phyloP scores from a whole-genome alignment of 768 basidiomycete genomes.

The Pisolithus microcarpus region DNA sequence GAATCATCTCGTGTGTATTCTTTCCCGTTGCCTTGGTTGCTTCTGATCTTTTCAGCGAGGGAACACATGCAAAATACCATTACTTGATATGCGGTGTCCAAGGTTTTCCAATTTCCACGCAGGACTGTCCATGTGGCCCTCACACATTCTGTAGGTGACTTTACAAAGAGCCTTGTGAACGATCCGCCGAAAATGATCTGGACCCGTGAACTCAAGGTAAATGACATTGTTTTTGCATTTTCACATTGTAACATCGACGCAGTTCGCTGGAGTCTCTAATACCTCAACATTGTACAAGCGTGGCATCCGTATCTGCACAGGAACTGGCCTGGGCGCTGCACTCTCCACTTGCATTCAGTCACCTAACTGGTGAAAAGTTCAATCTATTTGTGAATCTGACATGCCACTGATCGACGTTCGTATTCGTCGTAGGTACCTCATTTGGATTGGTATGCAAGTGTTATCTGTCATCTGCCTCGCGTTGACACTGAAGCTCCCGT shows the following conservation, averaged over 20 bases:
- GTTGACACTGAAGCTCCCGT: constrained; percentile 11
- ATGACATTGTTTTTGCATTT: neutral
- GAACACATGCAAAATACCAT: constrained; percentile 65
- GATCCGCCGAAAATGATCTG: constrained; percentile 65
- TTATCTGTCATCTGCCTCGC: neutral
- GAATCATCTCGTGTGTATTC: constrained; percentile 58
- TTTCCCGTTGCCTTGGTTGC: neutral
- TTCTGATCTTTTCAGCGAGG: constrained; percentile 43
- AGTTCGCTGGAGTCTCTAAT: constrained; percentile 78
- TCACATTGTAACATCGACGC: constrained; percentile 5
- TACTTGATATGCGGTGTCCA: constrained; percentile 80
- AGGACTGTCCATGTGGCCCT: neutral
- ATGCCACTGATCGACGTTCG: constrained; percentile 1
- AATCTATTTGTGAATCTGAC: constrained; percentile 2
- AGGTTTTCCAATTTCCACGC: constrained; percentile 24
- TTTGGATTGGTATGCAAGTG: constrained; percentile 57
- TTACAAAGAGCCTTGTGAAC: constrained; percentile 63
- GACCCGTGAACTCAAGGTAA: constrained; percentile 75
- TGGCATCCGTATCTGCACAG: constrained; percentile 76
- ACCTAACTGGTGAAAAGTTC: constrained; percentile 48
- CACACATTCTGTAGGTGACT: constrained; percentile 45
- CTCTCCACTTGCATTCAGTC: constrained; percentile 75
- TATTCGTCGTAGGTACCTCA: constrained; percentile 50
- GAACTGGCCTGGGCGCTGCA: constrained; percentile 75
- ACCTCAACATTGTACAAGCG: constrained; percentile 74